Evolutionary conservation across 1,284 basidiomycete species (phyloP).

Genomic region (Apiotrichum sp.): DNA sequence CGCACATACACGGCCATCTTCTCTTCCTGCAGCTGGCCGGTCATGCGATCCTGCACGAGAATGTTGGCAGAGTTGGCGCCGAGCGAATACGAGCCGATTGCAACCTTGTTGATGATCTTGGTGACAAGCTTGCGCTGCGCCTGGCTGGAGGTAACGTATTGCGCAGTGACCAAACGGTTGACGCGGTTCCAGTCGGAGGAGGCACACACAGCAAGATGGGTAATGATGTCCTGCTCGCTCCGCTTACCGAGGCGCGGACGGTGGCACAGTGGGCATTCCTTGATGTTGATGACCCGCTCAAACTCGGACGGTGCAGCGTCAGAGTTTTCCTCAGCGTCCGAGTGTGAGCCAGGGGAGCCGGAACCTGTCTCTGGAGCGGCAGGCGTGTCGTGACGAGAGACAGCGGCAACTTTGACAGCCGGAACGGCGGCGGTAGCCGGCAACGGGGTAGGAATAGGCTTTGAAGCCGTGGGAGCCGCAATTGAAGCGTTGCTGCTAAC

Average conservation of each 20-base stretch:
- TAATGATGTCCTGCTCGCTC: slow-evolving; percentile 87
- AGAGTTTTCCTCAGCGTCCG: slow-evolving; percentile 12
- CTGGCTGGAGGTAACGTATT: slow-evolving; percentile 90
- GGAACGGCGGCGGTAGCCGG: neutral
- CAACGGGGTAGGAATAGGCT: neutral
- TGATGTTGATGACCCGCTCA: slow-evolving; percentile 90
- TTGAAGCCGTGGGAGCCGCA: neutral
- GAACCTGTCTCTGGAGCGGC: neutral
- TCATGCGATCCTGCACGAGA: slow-evolving; percentile 83
- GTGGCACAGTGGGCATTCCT: slow-evolving; percentile 89
- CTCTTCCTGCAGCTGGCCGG: slow-evolving; percentile 91
- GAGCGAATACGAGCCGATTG: slow-evolving; percentile 76
- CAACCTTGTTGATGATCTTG: slow-evolving; percentile 77
- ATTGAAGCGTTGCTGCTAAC: neutral
- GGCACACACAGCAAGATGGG: slow-evolving; percentile 88
- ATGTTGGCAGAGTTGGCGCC: slow-evolving; percentile 86
- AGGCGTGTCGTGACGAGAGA: slow-evolving; percentile 1
- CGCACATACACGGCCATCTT: slow-evolving; percentile 87
- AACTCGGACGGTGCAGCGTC: slow-evolving; percentile 42
- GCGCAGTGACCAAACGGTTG: slow-evolving; percentile 82
- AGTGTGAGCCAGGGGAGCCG: slow-evolving; percentile 4
- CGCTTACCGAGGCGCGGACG: slow-evolving; percentile 75
- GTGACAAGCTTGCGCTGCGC: slow-evolving; percentile 97
- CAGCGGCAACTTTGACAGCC: slow-evolving; percentile 25
- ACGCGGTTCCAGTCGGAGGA: slow-evolving; percentile 86